Evolutionary conservation across 1,284 basidiomycete species (phyloP).

Genomic region (Stereum hirsutum): DNA sequence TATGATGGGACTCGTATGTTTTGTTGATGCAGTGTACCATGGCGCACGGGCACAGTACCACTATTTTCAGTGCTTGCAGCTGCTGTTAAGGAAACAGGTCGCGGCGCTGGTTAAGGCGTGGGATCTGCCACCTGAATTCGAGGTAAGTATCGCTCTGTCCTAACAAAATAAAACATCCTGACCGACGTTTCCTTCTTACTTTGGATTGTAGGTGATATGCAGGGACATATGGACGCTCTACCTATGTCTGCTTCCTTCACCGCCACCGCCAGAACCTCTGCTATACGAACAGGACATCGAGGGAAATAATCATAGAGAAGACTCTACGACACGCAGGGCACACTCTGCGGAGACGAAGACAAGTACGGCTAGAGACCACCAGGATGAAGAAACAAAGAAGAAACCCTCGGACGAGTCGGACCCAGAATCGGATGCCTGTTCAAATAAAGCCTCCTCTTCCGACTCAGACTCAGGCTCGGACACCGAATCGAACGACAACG

Average conservation of each 20-base stretch:
- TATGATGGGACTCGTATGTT: neutral
- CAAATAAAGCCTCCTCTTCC: neutral
- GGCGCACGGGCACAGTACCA: constrained; percentile 68
- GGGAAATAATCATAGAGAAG: constrained; percentile 1
- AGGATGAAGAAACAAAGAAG: constrained; percentile 6
- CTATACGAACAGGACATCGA: constrained; percentile 28
- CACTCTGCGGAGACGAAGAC: neutral
- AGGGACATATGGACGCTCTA: constrained; percentile 78
- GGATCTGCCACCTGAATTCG: constrained; percentile 70
- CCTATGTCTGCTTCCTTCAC: constrained; percentile 51
- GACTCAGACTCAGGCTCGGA: neutral
- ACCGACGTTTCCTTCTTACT: too few species aligned
- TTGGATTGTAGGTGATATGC: constrained; percentile 58
- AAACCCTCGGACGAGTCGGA: neutral
- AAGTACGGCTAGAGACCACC: neutral
- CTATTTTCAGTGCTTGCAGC: constrained; percentile 76
- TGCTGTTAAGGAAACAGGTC: constrained; percentile 71
- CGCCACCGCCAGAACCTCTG: constrained; percentile 53
- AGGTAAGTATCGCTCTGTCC: constrained; percentile 37
- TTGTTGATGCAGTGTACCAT: constrained; percentile 60
- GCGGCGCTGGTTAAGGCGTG: constrained; percentile 53
- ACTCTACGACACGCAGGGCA: neutral
- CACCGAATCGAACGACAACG: constrained; percentile 14
- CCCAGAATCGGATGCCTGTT: neutral
- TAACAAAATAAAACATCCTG: neutral